Evolutionary conservation across 139 green algal genomes (phyloP), one percentile per base, ranked within the genome.

Genomic region (Auxenochlorella pyrenoidosa): DNA sequence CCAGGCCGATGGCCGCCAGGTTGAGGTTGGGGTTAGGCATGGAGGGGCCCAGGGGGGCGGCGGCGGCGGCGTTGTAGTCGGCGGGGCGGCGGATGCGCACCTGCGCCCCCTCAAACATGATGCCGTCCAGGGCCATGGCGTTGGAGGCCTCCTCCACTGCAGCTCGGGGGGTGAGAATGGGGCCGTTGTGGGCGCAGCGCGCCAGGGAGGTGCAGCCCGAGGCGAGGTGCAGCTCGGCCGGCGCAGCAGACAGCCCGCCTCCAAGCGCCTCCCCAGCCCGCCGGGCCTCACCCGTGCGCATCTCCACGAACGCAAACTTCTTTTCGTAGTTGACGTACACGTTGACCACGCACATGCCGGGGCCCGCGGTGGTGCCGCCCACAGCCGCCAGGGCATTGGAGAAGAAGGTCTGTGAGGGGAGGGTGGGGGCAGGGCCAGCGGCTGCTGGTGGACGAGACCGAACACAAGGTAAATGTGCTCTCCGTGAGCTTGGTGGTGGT

Each of bases 311-410:
- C 0, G 85, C 85, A 93, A 99, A 99, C 89, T 98, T 98, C 92
- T 98, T 98, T 90, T 99, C 98, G 44, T 95, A 91, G 92, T 99
- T 99, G 91, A 99, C 96, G 94, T 99, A 99, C 19, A 99, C 97
- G 81, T 99, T 99, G 40, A 99, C 92, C 19, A 99, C 97, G 92
- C 94, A 93, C 85, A 96, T 76, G 54, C 96, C 96, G 88, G 97
- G 96, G 18, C 97, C 97, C 30, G 95, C 94, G 2, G 94, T 97
- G 77, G 96, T 98, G 40, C 97, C 97, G n/a, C 97, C 97, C 12
- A 99, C 90, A 24, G 97, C 97, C 24, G 96, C 92, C 72, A 99
- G 91, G 16, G 97, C 97, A 84, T 98, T 95, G 89, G 91, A 96
- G 65, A 86, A 78, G 81, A 78, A 77, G 81, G 65, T 77, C 81